Base-by-base conservation (phyloP, 148 eudicot genomes). In the Silene conica region DNA sequence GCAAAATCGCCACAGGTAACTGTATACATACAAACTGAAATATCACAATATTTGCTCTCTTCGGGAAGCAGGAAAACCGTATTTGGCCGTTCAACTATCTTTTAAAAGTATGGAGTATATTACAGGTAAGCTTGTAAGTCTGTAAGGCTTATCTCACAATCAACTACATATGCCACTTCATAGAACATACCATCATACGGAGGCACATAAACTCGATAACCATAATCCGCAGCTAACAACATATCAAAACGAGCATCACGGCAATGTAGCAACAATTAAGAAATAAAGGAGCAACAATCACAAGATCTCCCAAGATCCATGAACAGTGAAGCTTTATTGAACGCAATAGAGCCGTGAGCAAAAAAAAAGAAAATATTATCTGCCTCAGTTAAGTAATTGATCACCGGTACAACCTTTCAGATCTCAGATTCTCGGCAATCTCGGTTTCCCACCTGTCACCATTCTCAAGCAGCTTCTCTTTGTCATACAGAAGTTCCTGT, bases 371-470 rank as follows among this genome's bases (percentile, higher is more conserved):
- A 67, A 48, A 50, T 50, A 50, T 50, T 13, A 50, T 50, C 6
- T 18, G 70, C 63, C 61, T 72, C 41, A 45, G 16, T 20, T 13
- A 50, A 59, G 67, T 28, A 28, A 58, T 38, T 5, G 15, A 77
- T 95, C 86, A 95, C 73, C 99, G 93, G 73, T 92, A 90, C 62
- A 95, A 85, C 86, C 94, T 92, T 80, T 95, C 96, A 8, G 96
- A 95, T 83, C 90, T 89, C 43, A 95, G 87, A 75, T 95, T 95
- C 86, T 95, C 97, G 26, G 99, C 93, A 67, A 95, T 95, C 78
- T 95, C 99, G 46, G 91, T 95, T 82, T 95, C 99, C 99, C 99
- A 92, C 64, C 97, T 78, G 81, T 95, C 99, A 48, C 99, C 96
- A 72, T 95, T 95, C 85, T 92, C 98, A 13, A 95, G 92, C 68